Conservation (phyloP, 176 grass and related monocot genomes). For the Oryza glumipatula region DNA sequence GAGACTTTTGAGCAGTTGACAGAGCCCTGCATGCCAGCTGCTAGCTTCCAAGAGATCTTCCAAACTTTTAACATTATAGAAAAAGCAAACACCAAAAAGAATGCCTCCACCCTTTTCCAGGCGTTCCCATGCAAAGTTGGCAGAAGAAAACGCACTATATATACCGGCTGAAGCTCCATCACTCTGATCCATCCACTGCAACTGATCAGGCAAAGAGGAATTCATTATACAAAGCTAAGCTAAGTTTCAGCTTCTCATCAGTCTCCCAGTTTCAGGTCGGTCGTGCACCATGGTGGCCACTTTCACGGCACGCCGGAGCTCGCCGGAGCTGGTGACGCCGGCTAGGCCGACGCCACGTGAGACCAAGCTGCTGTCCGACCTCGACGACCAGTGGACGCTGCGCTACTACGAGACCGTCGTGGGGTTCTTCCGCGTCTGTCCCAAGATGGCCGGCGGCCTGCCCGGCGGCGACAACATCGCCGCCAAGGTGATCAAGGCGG, state of each 20-base stretch:
- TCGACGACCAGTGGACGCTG: slow-evolving; percentile 50
- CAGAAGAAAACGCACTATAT: neutral
- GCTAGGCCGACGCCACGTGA: slow-evolving; percentile 13
- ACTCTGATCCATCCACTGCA: neutral
- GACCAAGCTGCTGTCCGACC: slow-evolving; percentile 39
- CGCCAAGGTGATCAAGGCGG: slow-evolving; percentile 21
- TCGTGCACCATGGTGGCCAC: slow-evolving; percentile 14
- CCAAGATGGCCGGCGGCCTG: neutral
- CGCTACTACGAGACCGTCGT: slow-evolving; percentile 49
- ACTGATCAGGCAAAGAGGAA: neutral
- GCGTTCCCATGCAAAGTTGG: neutral
- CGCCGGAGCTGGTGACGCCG: slow-evolving; percentile 37
- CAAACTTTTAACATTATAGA: neutral
- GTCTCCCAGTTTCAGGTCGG: no score
- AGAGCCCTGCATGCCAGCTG: neutral
- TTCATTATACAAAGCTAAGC: neutral
- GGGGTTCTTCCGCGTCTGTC: slow-evolving; percentile 34
- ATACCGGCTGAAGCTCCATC: neutral
- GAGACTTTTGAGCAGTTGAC: neutral
- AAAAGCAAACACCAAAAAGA: neutral
- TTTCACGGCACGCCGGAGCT: slow-evolving; percentile 29
- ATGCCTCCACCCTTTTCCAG: neutral
- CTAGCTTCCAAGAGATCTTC: neutral
- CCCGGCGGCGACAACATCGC: neutral
- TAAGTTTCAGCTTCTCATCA: neutral